Conservation (phyloP, 768 basidiomycete species). For the Boletus subparvulus region DNA sequence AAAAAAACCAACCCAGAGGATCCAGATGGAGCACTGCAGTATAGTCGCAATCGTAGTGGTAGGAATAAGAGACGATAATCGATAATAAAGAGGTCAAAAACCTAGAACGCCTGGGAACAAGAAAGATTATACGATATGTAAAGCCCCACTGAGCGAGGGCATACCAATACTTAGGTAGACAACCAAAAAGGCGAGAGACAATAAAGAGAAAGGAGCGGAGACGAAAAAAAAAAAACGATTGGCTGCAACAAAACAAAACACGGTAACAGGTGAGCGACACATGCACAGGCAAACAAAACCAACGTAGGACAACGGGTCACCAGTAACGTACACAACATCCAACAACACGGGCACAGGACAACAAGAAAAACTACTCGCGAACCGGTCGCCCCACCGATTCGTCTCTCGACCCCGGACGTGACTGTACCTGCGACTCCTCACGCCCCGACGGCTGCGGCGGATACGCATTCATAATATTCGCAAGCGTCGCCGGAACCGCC, state of each 20-base stretch:
- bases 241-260: neutral
- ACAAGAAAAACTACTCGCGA: conserved; percentile 10
- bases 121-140: conserved; percentile 17
- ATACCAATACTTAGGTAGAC: neutral
- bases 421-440: conserved; percentile 25
- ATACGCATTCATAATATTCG: conserved; percentile 73
- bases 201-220: neutral
- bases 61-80: conserved; percentile 4
- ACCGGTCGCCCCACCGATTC: conserved; percentile 13
- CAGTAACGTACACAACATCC: conserved; percentile 4
- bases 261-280: neutral
- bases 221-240: neutral
- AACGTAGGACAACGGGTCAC: neutral
- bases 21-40: neutral
- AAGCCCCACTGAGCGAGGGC: neutral
- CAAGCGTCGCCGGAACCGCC: conserved; percentile 54
- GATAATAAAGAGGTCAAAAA: neutral
- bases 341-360: neutral
- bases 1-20: neutral
- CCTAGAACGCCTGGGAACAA: neutral
- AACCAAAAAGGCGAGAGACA: neutral
- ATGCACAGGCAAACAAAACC: neutral
- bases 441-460: conserved; percentile 34
- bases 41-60: neutral
- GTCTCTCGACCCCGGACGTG: conserved; percentile 31